phyloP scores from a whole-genome alignment of 176 grass and related monocot genomes.

The Aegilops speltoides region DNA sequence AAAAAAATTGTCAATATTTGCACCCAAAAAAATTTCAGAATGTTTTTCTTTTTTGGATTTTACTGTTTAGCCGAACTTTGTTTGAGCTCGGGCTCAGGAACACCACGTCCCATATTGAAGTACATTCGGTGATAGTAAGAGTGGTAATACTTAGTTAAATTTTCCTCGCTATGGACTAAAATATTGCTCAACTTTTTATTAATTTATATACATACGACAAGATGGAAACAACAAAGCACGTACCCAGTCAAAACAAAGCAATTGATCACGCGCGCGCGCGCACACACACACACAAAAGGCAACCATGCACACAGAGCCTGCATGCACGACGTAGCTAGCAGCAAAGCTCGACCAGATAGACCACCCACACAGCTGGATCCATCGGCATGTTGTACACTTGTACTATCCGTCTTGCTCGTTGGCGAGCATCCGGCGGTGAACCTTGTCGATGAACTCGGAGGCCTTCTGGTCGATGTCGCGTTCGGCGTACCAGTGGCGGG shows the following conservation, averaged over 20 bases:
- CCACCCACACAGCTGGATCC: not conserved
- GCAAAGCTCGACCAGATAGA: not conserved
- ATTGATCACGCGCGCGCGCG: not conserved
- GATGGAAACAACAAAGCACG: not conserved
- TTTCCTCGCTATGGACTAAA: no score
- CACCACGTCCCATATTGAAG: no score
- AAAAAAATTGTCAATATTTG: no score
- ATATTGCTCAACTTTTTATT: no score
- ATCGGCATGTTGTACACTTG: no score
- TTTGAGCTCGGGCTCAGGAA: no score
- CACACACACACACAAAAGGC: not conserved
- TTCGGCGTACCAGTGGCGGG: conserved; percentile 39
- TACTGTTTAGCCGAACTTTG: no score
- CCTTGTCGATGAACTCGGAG: conserved; percentile 44
- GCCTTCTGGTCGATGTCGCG: conserved; percentile 39
- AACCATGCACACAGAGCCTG: not conserved
- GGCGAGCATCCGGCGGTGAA: conserved; percentile 34
- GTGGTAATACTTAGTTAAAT: no score
- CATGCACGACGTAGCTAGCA: not conserved
- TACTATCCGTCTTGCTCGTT: conserved; percentile 4
- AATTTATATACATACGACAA: not conserved
- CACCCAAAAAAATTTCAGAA: no score
- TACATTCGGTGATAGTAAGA: no score
- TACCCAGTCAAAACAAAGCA: not conserved
- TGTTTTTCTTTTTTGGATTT: no score